Evolutionary conservation across 768 basidiomycete species (phyloP).

Genomic region (Boletus subparvulus): DNA sequence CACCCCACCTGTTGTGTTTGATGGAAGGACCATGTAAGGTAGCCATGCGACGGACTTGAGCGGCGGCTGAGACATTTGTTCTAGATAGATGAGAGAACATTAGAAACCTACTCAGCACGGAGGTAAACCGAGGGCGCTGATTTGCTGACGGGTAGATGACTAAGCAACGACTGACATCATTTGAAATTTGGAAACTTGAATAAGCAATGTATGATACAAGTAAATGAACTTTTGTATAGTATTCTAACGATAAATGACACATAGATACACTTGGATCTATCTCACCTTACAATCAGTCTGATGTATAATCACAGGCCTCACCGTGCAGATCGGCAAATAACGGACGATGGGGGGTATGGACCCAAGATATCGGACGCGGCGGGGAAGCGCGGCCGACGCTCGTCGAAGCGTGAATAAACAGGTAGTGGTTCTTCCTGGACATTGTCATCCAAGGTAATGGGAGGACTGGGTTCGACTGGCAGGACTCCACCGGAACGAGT

Average conservation of each 20-base stretch:
- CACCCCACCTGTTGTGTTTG: slow-evolving; percentile 44
- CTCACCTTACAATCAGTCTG: background rate
- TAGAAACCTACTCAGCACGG: background rate
- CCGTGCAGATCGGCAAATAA: background rate
- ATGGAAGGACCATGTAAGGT: slow-evolving; percentile 42
- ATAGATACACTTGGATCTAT: slow-evolving; percentile 1
- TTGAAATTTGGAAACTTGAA: background rate
- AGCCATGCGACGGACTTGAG: slow-evolving; percentile 42
- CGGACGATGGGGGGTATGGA: slow-evolving; percentile 28
- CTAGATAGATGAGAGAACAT: slow-evolving; percentile 34
- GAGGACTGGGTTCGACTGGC: background rate
- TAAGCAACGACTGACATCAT: slow-evolving; percentile 8
- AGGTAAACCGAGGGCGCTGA: background rate
- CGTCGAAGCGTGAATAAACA: slow-evolving; percentile 30
- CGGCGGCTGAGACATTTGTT: slow-evolving; percentile 16
- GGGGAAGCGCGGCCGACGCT: slow-evolving; percentile 18
- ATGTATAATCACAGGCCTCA: background rate
- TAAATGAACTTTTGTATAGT: background rate
- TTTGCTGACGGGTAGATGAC: slow-evolving; percentile 8
- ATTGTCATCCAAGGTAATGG: background rate
- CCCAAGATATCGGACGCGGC: slow-evolving; percentile 22
- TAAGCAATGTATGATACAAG: background rate
- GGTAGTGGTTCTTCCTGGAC: slow-evolving; percentile 17
- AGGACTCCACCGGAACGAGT: background rate
- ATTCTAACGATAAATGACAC: slow-evolving; percentile 1